Conservation (phyloP, 2,329 filamentous ascomycete species). For the Dothistroma septosporum region DNA sequence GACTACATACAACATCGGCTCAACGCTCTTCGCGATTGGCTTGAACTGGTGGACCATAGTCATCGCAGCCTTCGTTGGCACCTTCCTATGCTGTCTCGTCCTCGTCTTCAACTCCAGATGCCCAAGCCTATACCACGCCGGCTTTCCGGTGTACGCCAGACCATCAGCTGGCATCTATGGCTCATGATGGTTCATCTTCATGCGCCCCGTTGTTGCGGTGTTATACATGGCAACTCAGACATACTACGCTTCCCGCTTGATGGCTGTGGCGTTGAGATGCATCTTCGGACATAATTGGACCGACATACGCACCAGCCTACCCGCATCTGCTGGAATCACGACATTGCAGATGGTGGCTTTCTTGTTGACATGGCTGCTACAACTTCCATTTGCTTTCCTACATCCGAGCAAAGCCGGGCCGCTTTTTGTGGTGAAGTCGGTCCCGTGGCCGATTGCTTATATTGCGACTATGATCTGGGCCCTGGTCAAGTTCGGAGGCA, state of each 20-base stretch:
- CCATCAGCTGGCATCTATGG: conserved; percentile 37
- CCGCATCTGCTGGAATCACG: conserved; percentile 32
- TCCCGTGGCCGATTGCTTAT: conserved; percentile 51
- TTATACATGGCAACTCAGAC: conserved; percentile 41
- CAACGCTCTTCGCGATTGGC: conserved; percentile 32
- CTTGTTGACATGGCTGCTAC: conserved; percentile 28
- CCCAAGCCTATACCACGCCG: conserved; percentile 36
- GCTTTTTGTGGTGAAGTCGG: conserved; percentile 19
- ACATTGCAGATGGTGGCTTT: conserved; percentile 35
- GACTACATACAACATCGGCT: conserved; percentile 35
- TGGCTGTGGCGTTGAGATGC: conserved; percentile 38
- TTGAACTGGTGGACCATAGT: conserved; percentile 36
- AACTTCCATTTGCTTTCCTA: conserved; percentile 34
- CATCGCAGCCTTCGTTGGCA: conserved; percentile 30
- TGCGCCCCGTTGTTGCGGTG: conserved; percentile 36
- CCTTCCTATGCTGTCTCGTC: conserved; percentile 32
- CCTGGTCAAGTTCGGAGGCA: conserved; percentile 48
- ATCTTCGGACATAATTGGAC: conserved; percentile 40
- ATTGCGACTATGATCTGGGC: conserved; percentile 87
- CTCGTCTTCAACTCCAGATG: conserved; percentile 36
- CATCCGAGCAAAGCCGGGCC: conserved; percentile 33
- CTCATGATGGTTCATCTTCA: conserved; percentile 40
- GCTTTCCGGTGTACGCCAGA: conserved; percentile 37
- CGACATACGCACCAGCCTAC: conserved; percentile 30
- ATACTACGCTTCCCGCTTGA: conserved; percentile 34